Base-by-base conservation (phyloP, 768 basidiomycete species). In the Boletales sp. region DNA sequence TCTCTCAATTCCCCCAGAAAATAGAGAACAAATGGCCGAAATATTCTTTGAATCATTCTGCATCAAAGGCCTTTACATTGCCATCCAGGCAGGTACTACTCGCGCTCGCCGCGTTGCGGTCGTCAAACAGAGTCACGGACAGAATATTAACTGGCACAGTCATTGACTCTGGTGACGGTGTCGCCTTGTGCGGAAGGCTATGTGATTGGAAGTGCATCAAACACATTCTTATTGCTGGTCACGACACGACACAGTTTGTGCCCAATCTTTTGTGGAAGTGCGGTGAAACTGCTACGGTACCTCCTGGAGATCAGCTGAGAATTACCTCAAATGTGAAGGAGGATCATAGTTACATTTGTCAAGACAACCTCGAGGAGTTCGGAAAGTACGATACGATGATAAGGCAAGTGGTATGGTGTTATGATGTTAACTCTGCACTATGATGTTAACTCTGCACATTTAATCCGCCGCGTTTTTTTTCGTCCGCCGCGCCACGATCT, bases 11-110 rank as follows among this genome's bases (percentile, higher is more conserved):
- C 83, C 95, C 0, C 96, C 96, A 2, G 96, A 99, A 75, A 99
- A 98, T 74, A 80, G 96, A 61, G 96, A 99, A 71, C 95, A 95
- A 69, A 98, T 95, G 0, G 96, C 96, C 17, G 95, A 98, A 67
- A 98, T 98, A 74, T 97, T 99, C 81, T 99, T 98, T 70, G 96
- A 99, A 72, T 95, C 93, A 0, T 99, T 99, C 84, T 98, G 98
- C 72, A 94, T 97, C 74, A 90, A 94, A 66, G 95, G 95, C 18
- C 79, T 97, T 39, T 98, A 98, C 71, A 98, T 99, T 61, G 96
- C 94, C 45, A 96, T 99, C 0, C 96, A 98, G 68, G 96, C 96
- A 33, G 96, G n/a, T n/a, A n/a, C n/a, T 99, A 6, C 85, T 99
- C 10, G 96, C 96, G 0, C 88, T 99, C 55, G 96, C 96, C 5